Percentiles rank a stretch among this genome's conserved stretches.
Evolutionary conservation across 2,329 filamentous ascomycete genomes (phyloP).

Genomic region (Fusarium sp.): DNA sequence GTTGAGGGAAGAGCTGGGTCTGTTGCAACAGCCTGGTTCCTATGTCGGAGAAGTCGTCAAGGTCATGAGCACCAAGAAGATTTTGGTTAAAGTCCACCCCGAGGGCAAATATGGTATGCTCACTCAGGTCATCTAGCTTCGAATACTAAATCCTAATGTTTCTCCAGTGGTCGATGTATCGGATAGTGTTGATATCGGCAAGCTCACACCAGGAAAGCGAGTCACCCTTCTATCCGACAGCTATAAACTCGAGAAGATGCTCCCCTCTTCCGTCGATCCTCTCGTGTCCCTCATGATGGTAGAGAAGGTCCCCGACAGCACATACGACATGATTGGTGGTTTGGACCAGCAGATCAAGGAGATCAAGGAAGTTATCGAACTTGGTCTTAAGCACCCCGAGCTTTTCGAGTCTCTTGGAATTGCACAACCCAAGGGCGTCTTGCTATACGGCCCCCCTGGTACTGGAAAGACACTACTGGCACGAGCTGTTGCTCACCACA

Average conservation of each 20-base stretch:
- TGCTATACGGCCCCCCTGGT: conserved; percentile 95
- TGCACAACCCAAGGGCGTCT: conserved; percentile 95
- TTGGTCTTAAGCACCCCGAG: conserved; percentile 97
- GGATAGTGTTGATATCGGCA: conserved; percentile 91
- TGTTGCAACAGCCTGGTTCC: conserved; percentile 95
- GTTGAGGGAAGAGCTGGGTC: conserved; percentile 91
- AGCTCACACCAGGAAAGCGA: conserved; percentile 96
- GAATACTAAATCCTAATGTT: background rate
- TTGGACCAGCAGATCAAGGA: conserved; percentile 99
- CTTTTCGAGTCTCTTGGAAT: conserved; percentile 99
- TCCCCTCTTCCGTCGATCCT: conserved; percentile 96
- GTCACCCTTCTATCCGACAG: conserved; percentile 96
- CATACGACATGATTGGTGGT: conserved; percentile 99
- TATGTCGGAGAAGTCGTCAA: conserved; percentile 99
- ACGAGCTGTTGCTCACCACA: conserved; percentile 95
- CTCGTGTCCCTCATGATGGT: conserved; percentile 99
- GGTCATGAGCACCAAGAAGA: conserved; percentile 99
- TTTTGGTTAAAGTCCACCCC: conserved; percentile 97
- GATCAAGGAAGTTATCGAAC: conserved; percentile 99
- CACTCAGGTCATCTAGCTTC: background rate
- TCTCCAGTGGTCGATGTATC: conserved; percentile 88
- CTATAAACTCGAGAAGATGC: conserved; percentile 98
- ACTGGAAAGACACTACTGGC: conserved; percentile 97
- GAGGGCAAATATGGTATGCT: conserved; percentile 97
- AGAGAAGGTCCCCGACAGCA: conserved; percentile 98